Conservation (phyloP, 208 protist species). For the Trypanosoma lewisi region DNA sequence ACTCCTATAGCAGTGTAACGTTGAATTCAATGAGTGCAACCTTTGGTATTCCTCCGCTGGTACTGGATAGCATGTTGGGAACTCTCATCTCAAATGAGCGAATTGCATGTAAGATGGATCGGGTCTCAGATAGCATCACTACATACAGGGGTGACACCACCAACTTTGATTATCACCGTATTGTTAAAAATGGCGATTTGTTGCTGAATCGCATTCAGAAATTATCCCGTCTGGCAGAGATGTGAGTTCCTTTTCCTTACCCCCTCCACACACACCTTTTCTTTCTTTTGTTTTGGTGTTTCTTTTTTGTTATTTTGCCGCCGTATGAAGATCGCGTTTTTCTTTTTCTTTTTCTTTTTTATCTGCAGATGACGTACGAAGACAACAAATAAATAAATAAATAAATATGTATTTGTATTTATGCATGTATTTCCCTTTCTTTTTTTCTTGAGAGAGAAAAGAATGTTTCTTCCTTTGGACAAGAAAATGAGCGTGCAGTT, state of each 20-base stretch:
- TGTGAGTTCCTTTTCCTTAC: constrained; percentile 26
- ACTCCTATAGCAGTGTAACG: constrained; percentile 97
- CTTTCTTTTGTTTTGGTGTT: constrained; percentile 4
- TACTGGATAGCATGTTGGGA: constrained; percentile 94
- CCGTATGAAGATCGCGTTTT: not conserved
- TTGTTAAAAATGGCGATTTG: constrained; percentile 96
- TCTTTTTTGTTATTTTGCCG: constrained; percentile 8
- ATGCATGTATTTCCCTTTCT: not conserved
- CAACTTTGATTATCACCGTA: constrained; percentile 96
- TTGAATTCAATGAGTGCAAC: constrained; percentile 94
- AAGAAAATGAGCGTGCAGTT: no score
- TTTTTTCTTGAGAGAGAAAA: no score
- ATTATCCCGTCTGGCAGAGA: constrained; percentile 96
- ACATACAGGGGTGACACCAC: constrained; percentile 96
- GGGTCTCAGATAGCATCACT: constrained; percentile 94
- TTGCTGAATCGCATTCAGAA: constrained; percentile 99
- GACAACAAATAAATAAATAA: not conserved
- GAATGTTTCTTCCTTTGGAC: no score
- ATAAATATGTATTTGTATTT: not conserved
- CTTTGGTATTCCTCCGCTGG: constrained; percentile 92
- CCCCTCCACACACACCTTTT: not conserved
- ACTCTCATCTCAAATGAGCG: constrained; percentile 96
- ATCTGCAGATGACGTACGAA: not conserved
- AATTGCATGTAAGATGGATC: constrained; percentile 97
- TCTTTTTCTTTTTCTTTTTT: not conserved